Evolutionary conservation across 2,329 filamentous ascomycete species (phyloP), one percentile per base, ranked within the genome.

Genomic region (Myriosclerotinia duriaeana): DNA sequence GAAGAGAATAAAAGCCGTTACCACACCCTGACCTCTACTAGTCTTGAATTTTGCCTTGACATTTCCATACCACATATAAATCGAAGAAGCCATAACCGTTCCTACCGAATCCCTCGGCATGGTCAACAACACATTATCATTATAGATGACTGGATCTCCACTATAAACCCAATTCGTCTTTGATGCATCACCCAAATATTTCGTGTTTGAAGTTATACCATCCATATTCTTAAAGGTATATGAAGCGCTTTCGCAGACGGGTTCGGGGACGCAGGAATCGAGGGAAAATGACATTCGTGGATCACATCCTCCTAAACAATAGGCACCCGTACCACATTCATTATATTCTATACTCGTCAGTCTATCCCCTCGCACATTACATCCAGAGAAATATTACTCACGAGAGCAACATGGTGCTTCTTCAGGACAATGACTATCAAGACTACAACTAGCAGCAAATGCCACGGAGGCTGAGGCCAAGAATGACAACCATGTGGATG

Each of bases 51-150:
- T 90, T 65, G 92, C 92, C 78, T 89, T 90, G 74, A 97, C 89
- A 78, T 91, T 97, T 76, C 95, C 95, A 78, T 98, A 99, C 95
- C 95, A 98, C 79, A 99, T 89, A 80, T 97, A 98, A 67, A 92
- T 94, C 9, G 86, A 84, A 70, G 86, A 88, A 34, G 93, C 90
- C 65, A 99, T 80, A 55, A 99, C 86, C 12, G 95, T 97, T 65
- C 95, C 95, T 52, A 92, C 90, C 44, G 90, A 93, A 73, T 89
- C 85, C 70, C 89, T 85, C 53, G 91, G 87, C 94, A 99, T 97
- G 71, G 94, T 98, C 75, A 99, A 82, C 62, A 97, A 82, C 2
- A 95, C 81, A 70, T 87, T 86, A 76, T 88, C 85, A 67, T 91
- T 81, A 79, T 89, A 88, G 42, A 81, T 74, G 53, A 91, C 82